Evolutionary conservation across 495 filamentous ascomycete species (phyloP).

Genomic region (Daldinia caldariorum): DNA sequence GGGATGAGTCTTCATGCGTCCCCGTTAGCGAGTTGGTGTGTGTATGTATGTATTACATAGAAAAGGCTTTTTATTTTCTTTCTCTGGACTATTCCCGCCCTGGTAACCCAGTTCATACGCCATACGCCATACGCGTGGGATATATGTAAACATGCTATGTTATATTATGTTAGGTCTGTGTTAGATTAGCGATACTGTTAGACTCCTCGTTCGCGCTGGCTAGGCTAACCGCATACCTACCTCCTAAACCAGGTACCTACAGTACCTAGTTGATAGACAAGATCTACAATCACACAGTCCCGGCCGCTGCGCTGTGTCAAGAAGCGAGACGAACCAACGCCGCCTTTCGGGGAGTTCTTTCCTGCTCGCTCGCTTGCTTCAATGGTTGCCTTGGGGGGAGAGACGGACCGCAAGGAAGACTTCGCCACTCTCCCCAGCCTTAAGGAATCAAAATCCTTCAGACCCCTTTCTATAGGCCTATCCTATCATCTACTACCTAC

Average conservation of each 20-base stretch:
- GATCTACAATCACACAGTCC: conserved; percentile 27
- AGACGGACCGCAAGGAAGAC: not conserved
- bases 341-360: not conserved
- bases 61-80: not conserved
- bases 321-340: conserved; percentile 4
- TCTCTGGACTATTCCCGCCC: not conserved
- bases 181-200: not conserved
- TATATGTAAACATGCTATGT: too few relatives aligned
- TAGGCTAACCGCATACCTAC: conserved; percentile 6
- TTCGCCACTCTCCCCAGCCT: conserved; percentile 25
- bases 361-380: not conserved
- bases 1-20: conserved; percentile 1
- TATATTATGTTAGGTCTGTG: too few relatives aligned
- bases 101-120: not conserved
- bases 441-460: conserved; percentile 28
- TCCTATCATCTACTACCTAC: not conserved
- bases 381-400: not conserved
- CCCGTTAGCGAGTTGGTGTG: not conserved
- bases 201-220: not conserved
- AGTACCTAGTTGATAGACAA: not conserved
- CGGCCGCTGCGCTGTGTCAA: conserved; percentile 16
- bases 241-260: too few relatives aligned
- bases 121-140: not conserved
- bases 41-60: not conserved
- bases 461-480: not conserved